These are phyloP conservation scores for Suillus weaverae DNA, from an alignment of 768 basidiomycete species.

Conservation along the genomic window DNA sequence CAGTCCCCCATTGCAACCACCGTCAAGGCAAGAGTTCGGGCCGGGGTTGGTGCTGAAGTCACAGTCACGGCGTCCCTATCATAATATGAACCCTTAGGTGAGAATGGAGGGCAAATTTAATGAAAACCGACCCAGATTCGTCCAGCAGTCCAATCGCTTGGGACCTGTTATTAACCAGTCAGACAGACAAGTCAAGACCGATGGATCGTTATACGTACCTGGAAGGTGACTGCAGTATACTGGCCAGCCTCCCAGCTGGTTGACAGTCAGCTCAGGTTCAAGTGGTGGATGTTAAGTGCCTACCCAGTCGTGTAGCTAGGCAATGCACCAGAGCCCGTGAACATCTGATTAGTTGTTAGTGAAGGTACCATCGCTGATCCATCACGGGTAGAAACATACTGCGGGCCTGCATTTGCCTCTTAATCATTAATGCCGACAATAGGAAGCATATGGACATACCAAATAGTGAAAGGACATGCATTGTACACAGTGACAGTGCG, in stretches of 20 bases:
- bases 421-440: not conserved
- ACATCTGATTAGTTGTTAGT: slow-evolving; percentile 40
- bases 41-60: slow-evolving; percentile 55
- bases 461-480: slow-evolving; percentile 66
- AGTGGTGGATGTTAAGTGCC: not conserved
- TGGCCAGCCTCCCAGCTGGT: slow-evolving; percentile 36
- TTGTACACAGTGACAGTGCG: slow-evolving; percentile 64
- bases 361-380: not conserved
- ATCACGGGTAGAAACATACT: slow-evolving; percentile 22
- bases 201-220: slow-evolving; percentile 12
- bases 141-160: slow-evolving; percentile 64
- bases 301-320: slow-evolving; percentile 51
- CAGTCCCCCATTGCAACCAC: slow-evolving; percentile 72
- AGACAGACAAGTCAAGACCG: not conserved
- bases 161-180: slow-evolving; percentile 38
- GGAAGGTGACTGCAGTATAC: slow-evolving; percentile 28
- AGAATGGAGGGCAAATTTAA: not conserved
- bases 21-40: slow-evolving; percentile 57
- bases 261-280: slow-evolving; percentile 1
- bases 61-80: slow-evolving; percentile 55
- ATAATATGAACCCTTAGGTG: not conserved
- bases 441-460: slow-evolving; percentile 37
- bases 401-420: slow-evolving; percentile 41
- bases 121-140: slow-evolving; percentile 55
- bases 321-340: slow-evolving; percentile 53